These are phyloP conservation scores for Stramenopiles sp. DNA, from an alignment of 352 stramenopile genomes.

Conservation along the genomic window DNA sequence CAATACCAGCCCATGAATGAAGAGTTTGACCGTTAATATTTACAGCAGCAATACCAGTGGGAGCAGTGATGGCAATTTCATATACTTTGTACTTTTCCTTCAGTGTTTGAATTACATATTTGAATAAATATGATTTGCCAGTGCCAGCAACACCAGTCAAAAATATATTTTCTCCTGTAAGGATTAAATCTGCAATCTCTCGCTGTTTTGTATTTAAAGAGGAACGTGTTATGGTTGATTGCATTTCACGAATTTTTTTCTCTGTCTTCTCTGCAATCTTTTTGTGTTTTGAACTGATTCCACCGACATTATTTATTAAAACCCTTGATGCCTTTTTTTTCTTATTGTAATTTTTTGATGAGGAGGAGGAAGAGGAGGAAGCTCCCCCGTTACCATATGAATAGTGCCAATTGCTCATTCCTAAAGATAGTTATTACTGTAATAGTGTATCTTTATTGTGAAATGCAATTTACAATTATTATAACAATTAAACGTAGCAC, in stretches of 20 bases:
- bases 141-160: slow-evolving; percentile 24
- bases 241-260: background rate
- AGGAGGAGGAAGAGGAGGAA: background rate
- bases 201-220: background rate
- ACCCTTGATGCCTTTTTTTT: background rate
- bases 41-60: slow-evolving; percentile 19
- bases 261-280: background rate
- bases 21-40: slow-evolving; percentile 18
- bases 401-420: background rate
- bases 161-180: slow-evolving; percentile 20
- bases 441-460: too few species aligned
- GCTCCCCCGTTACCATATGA: background rate
- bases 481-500: too few species aligned
- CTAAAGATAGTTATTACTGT: background rate
- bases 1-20: slow-evolving; percentile 13
- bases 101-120: slow-evolving; percentile 15
- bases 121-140: slow-evolving; percentile 23
- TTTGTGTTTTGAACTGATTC: background rate
- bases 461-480: too few species aligned
- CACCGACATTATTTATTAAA: background rate
- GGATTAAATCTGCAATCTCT: background rate
- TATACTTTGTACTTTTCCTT: background rate
- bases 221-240: background rate
- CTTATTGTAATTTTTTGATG: background rate
- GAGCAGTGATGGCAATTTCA: slow-evolving; percentile 17